Percentiles rank a stretch among this genome's conserved stretches.
These are phyloP conservation scores for Eutrema salsugineum DNA, from an alignment of 441 rosid species.

Conservation along the genomic window DNA sequence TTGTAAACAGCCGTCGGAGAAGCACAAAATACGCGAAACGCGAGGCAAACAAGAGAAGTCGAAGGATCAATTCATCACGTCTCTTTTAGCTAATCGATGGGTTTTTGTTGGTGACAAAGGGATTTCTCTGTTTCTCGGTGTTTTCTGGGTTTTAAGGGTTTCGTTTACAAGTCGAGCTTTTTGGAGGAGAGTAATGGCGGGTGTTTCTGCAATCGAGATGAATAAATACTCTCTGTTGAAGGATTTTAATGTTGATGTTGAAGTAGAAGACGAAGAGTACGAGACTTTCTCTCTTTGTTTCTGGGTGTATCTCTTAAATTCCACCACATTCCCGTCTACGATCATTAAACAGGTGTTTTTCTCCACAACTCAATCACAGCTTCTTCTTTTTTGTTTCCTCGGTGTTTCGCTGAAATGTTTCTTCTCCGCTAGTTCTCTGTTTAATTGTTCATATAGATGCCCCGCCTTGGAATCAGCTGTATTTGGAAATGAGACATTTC, in stretches of 20 bases:
- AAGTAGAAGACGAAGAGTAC: constrained; percentile 27
- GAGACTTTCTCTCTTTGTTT: constrained; percentile 42
- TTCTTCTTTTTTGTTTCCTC: neutral
- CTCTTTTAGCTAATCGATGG: neutral
- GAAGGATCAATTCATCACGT: neutral
- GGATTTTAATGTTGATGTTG: constrained; percentile 45
- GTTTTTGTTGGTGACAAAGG: neutral
- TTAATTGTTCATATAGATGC: neutral
- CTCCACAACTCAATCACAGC: neutral
- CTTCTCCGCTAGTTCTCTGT: neutral
- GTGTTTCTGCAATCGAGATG: constrained; percentile 19
- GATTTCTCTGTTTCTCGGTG: neutral
- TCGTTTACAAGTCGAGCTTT: neutral
- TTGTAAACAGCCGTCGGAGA: constrained; percentile 35
- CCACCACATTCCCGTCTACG: constrained; percentile 42
- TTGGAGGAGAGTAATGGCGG: constrained; percentile 25
- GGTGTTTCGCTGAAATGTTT: neutral
- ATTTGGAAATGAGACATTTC: neutral
- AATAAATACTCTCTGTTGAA: constrained; percentile 43
- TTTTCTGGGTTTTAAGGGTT: constrained; percentile 19
- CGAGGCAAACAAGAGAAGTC: neutral
- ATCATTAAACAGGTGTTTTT: constrained; percentile 47
- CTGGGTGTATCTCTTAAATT: constrained; percentile 54
- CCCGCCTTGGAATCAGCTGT: neutral
- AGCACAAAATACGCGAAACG: neutral